Percentiles rank a stretch among this genome's conserved stretches.
phyloP scores from a whole-genome alignment of 2,329 filamentous ascomycete species.

The Paraphoma sp. region DNA sequence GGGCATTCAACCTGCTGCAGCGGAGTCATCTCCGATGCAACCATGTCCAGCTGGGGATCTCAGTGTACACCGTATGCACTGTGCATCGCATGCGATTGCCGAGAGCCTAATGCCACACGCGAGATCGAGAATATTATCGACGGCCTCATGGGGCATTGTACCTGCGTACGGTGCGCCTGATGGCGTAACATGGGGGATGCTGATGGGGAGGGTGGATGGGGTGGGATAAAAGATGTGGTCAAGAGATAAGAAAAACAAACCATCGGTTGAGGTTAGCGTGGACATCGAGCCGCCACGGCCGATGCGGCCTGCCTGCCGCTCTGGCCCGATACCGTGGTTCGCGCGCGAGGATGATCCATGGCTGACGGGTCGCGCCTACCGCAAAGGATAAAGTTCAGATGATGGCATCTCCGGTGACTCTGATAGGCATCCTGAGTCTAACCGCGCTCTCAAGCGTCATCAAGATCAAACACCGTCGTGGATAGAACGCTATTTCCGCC shows the following conservation, averaged over 20 bases:
- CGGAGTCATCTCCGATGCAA: background rate
- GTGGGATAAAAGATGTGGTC: constrained; percentile 6
- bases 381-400: background rate
- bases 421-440: background rate
- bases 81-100: background rate
- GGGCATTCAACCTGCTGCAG: background rate
- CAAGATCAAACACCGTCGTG: background rate
- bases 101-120: background rate
- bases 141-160: background rate
- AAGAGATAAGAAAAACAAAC: constrained; percentile 4
- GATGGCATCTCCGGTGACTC: background rate
- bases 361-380: background rate
- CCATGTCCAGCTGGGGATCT: background rate
- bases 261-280: background rate
- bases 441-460: background rate
- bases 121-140: background rate
- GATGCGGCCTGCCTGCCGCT: background rate
- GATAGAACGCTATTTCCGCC: background rate
- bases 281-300: background rate
- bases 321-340: background rate
- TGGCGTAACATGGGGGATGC: background rate
- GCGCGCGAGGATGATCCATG: background rate
- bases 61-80: background rate
- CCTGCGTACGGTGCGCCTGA: background rate
- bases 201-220: background rate